Percentiles rank a stretch among this genome's conserved stretches.
Conservation (phyloP, 352 stramenopile species). For the Peronospora belbahrii region DNA sequence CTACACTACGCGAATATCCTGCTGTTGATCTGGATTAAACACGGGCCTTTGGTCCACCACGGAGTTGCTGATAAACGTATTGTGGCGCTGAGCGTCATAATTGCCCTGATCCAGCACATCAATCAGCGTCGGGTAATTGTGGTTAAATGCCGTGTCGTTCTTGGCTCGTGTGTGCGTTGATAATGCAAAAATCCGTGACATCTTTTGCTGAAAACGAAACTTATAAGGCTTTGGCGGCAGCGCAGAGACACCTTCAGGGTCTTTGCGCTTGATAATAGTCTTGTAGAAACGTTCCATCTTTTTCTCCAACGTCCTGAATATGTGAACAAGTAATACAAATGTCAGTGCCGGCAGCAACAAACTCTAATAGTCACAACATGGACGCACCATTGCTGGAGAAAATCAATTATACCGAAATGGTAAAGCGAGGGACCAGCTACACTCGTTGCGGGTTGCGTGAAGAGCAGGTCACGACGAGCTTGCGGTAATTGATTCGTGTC, state of each 20-base stretch:
- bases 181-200: conserved; percentile 83
- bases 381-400: conserved; percentile 84
- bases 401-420: conserved; percentile 90
- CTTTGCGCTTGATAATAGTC: conserved; percentile 79
- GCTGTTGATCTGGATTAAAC: conserved; percentile 37
- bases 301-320: conserved; percentile 80
- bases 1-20: conserved; percentile 40
- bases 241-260: conserved; percentile 80
- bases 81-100: conserved; percentile 45
- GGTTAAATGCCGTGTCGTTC: conserved; percentile 64
- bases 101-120: conserved; percentile 76
- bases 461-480: conserved; percentile 51
- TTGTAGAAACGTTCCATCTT: conserved; percentile 90
- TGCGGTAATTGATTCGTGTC: conserved; percentile 64
- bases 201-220: conserved; percentile 88
- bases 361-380: not conserved
- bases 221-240: conserved; percentile 87
- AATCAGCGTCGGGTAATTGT: conserved; percentile 67
- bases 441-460: conserved; percentile 77
- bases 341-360: not conserved
- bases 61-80: conserved; percentile 42
- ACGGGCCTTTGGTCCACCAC: conserved; percentile 39
- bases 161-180: conserved; percentile 47
- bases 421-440: conserved; percentile 84
- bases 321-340: not conserved